phyloP scores from a whole-genome alignment of 306 rosid genomes.

The Argentina anserina region DNA sequence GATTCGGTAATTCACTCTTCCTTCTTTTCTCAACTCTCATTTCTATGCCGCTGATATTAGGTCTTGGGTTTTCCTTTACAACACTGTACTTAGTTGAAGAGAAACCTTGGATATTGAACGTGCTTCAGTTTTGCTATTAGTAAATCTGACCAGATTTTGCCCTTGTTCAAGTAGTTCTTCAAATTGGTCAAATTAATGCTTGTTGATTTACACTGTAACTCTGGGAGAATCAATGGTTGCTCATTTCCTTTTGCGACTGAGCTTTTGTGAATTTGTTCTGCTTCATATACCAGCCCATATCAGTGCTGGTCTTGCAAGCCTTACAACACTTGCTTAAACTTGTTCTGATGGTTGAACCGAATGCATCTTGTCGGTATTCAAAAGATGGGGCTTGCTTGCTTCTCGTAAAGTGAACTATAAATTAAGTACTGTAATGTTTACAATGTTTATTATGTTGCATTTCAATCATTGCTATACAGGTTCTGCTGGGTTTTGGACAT shows the following conservation, averaged over 20 bases:
- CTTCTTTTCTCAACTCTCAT: background rate
- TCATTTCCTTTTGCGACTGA: too few relatives aligned
- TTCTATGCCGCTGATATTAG: background rate
- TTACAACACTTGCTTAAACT: too few relatives aligned
- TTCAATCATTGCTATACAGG: background rate
- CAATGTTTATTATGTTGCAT: background rate
- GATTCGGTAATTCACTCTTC: constrained; percentile 2
- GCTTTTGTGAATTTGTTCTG: too few relatives aligned
- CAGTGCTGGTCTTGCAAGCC: too few relatives aligned
- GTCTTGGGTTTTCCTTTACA: background rate
- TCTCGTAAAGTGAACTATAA: background rate
- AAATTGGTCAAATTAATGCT: background rate
- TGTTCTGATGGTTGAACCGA: background rate
- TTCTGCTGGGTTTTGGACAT: too few relatives aligned
- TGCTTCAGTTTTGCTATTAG: too few relatives aligned
- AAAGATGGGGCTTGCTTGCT: background rate
- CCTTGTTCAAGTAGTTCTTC: background rate
- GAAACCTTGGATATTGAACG: too few relatives aligned
- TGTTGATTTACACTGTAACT: background rate
- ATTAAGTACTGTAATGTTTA: background rate
- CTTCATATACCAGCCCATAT: background rate
- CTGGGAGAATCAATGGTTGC: background rate
- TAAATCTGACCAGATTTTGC: too few relatives aligned
- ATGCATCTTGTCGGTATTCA: background rate
- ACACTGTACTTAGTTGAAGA: background rate